phyloP scores from a whole-genome alignment of 2,329 filamentous ascomycete species.

The Ciborinia camelliae region DNA sequence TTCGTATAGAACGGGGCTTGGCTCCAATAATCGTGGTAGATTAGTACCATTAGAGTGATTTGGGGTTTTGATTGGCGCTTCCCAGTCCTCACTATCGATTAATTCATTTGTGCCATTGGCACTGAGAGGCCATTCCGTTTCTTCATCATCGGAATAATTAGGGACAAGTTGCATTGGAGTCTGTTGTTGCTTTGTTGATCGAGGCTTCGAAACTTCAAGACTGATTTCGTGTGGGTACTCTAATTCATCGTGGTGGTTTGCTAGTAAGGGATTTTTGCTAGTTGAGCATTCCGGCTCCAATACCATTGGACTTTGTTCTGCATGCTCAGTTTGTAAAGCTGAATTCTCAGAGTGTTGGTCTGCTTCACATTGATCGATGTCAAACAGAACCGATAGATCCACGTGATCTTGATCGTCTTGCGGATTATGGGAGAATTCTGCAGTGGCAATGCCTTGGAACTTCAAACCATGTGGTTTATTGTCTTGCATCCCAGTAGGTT shows the following conservation, averaged over 20 bases:
- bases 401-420: not conserved
- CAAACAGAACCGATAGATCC: not conserved
- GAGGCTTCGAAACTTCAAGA: not conserved
- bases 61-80: not conserved
- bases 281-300: not conserved
- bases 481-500: not conserved
- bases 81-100: conserved; percentile 5
- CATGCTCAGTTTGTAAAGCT: not conserved
- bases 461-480: not conserved
- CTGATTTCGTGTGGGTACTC: not conserved
- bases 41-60: conserved; percentile 14
- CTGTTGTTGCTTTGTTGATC: not conserved
- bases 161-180: conserved; percentile 1
- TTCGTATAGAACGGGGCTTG: not conserved
- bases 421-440: not conserved
- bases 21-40: conserved; percentile 3
- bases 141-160: not conserved
- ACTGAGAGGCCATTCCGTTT: conserved; percentile 20
- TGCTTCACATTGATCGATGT: not conserved
- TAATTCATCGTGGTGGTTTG: not conserved
- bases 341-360: not conserved
- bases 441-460: not conserved
- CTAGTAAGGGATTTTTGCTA: not conserved
- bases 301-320: not conserved
- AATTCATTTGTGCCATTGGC: conserved; percentile 21